phyloP scores from a whole-genome alignment of 257 asterid species.

The Nicotiana obtusifolia region DNA sequence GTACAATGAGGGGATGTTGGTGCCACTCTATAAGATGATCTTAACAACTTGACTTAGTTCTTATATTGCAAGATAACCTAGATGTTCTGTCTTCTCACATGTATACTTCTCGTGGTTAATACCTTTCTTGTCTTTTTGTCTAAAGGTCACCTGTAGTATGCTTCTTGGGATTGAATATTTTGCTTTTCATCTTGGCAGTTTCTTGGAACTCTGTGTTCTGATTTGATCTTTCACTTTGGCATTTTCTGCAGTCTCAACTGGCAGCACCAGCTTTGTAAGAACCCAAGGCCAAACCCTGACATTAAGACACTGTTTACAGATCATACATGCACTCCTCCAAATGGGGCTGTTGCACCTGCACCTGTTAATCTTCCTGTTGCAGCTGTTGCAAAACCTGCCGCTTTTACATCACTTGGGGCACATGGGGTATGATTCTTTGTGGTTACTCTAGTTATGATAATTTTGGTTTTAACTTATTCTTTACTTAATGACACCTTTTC shows the following conservation, averaged over 20 bases:
- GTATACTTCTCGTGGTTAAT: not conserved
- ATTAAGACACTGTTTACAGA: constrained; percentile 87
- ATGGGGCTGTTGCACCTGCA: constrained; percentile 77
- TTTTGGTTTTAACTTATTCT: constrained; percentile 1
- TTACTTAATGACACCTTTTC: constrained; percentile 4
- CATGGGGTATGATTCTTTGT: constrained; percentile 56
- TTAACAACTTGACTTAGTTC: not conserved
- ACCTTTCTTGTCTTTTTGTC: not conserved
- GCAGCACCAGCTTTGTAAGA: constrained; percentile 99
- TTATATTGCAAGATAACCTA: not conserved
- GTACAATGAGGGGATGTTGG: not conserved
- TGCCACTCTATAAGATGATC: not conserved
- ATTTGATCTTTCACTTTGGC: not conserved
- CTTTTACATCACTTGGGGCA: constrained; percentile 74
- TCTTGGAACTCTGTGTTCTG: not conserved
- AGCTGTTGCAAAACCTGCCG: constrained; percentile 72
- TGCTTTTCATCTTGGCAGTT: constrained; percentile 5
- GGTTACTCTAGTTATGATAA: not conserved
- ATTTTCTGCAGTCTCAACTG: constrained; percentile 73
- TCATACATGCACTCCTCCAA: constrained; percentile 76
- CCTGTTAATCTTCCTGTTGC: constrained; percentile 74
- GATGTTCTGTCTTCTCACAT: not conserved
- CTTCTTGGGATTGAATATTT: not conserved
- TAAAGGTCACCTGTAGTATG: not conserved
- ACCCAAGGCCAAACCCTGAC: constrained; percentile 94